A percentile compares a stretch with the other conserved stretches of the same genome.
These are phyloP conservation scores for Vicia villosa DNA, from an alignment of 306 rosid genomes.

Conservation along the genomic window DNA sequence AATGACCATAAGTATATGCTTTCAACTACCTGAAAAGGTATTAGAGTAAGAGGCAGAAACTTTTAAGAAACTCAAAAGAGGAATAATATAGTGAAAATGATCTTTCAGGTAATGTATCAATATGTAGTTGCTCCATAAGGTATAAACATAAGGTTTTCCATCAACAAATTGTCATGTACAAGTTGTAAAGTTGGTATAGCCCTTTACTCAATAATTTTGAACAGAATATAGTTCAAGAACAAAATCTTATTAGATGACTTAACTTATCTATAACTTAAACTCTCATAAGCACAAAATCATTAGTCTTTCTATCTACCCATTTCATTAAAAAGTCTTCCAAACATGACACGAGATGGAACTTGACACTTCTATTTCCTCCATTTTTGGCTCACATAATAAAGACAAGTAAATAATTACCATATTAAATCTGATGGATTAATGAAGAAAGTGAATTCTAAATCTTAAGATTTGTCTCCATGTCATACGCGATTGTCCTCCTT, in stretches of 20 bases:
- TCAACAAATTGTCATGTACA: constrained; percentile 73
- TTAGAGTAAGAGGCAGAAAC: background rate
- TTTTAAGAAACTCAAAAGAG: background rate
- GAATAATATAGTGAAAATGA: too few species aligned
- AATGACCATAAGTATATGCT: constrained; percentile 69
- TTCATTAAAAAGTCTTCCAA: background rate
- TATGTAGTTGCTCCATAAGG: constrained; percentile 36
- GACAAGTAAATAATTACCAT: too few species aligned
- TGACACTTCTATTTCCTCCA: background rate
- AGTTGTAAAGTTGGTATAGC: constrained; percentile 82
- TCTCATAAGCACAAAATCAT: constrained; percentile 20
- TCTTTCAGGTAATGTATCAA: too few species aligned
- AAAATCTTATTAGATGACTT: too few species aligned
- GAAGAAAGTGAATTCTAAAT: too few species aligned
- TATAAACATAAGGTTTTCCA: constrained; percentile 64
- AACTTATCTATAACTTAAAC: too few species aligned
- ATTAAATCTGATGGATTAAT: too few species aligned
- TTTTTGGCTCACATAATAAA: background rate
- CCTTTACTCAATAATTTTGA: too few species aligned
- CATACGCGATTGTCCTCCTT: too few species aligned
- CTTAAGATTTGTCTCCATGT: too few species aligned
- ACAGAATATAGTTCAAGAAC: background rate
- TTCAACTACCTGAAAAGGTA: constrained; percentile 70
- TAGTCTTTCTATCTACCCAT: background rate
- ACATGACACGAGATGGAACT: too few species aligned